Evolutionary conservation across 352 stramenopile species (phyloP).

Genomic region (Globisporangium recalcitrans): DNA sequence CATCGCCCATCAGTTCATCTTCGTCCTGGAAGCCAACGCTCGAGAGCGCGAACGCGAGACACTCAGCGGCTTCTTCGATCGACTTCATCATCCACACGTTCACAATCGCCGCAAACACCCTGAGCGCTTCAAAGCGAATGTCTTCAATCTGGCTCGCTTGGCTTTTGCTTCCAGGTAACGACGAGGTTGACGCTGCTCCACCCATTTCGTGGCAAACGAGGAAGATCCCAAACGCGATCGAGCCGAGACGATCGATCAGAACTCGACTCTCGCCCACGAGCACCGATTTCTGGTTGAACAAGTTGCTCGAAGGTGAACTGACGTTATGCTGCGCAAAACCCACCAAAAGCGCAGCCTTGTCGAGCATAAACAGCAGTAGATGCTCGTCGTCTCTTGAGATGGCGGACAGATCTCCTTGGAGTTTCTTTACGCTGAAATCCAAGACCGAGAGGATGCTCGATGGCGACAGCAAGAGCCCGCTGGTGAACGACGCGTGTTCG

Average conservation of each 20-base stretch:
- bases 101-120: slow-evolving; percentile 15
- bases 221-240: slow-evolving; percentile 20
- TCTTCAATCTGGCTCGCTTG: slow-evolving; percentile 10
- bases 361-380: slow-evolving; percentile 21
- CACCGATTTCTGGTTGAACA: slow-evolving; percentile 16
- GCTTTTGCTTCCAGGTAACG: slow-evolving; percentile 1
- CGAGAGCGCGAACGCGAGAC: slow-evolving; percentile 16
- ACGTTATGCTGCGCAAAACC: slow-evolving; percentile 15
- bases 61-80: slow-evolving; percentile 19
- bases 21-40: slow-evolving; percentile 13
- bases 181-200: neutral
- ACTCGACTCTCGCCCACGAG: slow-evolving; percentile 14
- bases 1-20: slow-evolving; percentile 17
- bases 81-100: slow-evolving; percentile 21
- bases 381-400: slow-evolving; percentile 20
- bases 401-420: neutral
- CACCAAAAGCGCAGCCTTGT: slow-evolving; percentile 12
- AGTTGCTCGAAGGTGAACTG: neutral
- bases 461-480: slow-evolving; percentile 16
- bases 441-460: slow-evolving; percentile 17
- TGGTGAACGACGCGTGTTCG: slow-evolving; percentile 17
- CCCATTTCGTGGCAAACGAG: slow-evolving; percentile 6
- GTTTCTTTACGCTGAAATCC: slow-evolving; percentile 11
- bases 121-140: slow-evolving; percentile 17
- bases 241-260: slow-evolving; percentile 20